Evolutionary conservation across 1,139 yeast genomes (phyloP).

Genomic region (Taiozyma sp.): DNA sequence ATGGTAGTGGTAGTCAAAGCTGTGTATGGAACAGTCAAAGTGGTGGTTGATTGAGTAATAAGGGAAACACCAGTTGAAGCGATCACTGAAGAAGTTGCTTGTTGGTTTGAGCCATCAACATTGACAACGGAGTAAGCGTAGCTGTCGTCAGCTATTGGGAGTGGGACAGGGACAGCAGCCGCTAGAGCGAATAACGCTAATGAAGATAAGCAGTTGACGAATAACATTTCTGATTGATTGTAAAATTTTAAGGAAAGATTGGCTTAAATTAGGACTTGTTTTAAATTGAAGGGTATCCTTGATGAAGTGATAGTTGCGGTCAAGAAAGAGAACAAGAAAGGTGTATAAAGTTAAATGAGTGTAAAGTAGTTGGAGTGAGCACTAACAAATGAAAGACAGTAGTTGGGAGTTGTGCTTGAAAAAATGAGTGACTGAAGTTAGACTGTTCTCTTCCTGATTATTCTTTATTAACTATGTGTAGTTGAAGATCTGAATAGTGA

Average conservation of each 20-base stretch:
- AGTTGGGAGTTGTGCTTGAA: constrained; percentile 20
- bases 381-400: constrained; percentile 21
- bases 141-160: constrained; percentile 14
- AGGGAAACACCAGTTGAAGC: constrained; percentile 14
- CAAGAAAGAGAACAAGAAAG: constrained; percentile 3
- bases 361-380: constrained; percentile 21
- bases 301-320: constrained; percentile 1
- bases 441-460: background rate
- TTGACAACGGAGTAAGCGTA: constrained; percentile 23
- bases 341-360: constrained; percentile 10
- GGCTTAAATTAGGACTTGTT: background rate
- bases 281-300: background rate
- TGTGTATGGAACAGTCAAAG: constrained; percentile 18
- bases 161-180: constrained; percentile 19
- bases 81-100: constrained; percentile 16
- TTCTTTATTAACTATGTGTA: background rate
- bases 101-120: constrained; percentile 23
- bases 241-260: background rate
- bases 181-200: constrained; percentile 15
- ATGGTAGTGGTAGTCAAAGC: constrained; percentile 18
- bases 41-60: constrained; percentile 7
- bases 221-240: constrained; percentile 12
- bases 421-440: constrained; percentile 19
- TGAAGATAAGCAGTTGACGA: constrained; percentile 18
- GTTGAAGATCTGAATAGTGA: background rate